These are phyloP conservation scores for Coemansia sp. DNA, from an alignment of 192 early-diverging fungal genomes.

Conservation along the genomic window DNA sequence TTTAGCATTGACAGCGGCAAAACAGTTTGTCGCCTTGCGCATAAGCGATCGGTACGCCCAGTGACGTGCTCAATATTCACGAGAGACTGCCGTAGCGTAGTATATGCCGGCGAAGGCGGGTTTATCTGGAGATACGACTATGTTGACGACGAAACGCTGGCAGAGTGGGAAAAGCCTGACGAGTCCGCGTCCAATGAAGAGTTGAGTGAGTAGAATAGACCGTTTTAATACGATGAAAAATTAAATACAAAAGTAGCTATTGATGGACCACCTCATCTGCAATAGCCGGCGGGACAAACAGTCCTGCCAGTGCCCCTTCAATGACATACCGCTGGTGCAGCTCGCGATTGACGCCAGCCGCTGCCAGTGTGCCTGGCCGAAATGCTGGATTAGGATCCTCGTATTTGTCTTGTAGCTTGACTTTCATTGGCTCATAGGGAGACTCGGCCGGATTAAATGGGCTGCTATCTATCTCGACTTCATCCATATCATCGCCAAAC, in stretches of 20 bases:
- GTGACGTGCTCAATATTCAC: constrained; percentile 80
- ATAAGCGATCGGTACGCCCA: constrained; percentile 75
- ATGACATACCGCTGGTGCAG: constrained; percentile 50
- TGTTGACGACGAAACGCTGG: constrained; percentile 69
- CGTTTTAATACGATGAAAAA: neutral
- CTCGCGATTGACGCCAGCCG: constrained; percentile 52
- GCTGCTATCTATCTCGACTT: constrained; percentile 17
- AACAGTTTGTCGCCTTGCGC: constrained; percentile 62
- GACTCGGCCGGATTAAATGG: constrained; percentile 48
- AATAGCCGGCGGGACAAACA: constrained; percentile 30
- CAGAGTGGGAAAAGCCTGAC: constrained; percentile 64
- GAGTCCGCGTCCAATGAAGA: constrained; percentile 34
- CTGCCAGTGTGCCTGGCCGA: constrained; percentile 35
- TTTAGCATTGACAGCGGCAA: constrained; percentile 71
- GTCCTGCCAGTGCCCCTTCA: constrained; percentile 48
- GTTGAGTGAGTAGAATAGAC: constrained; percentile 4
- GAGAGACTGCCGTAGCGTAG: constrained; percentile 67
- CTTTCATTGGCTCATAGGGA: constrained; percentile 40
- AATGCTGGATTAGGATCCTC: constrained; percentile 44
- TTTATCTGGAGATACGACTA: constrained; percentile 86
- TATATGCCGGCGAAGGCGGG: constrained; percentile 73
- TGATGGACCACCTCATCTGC: neutral
- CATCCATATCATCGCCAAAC: constrained; percentile 22
- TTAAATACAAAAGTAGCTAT: neutral
- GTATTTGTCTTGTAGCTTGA: constrained; percentile 32